Conservation (phyloP, 139 green algal species). For the Chlorella sp. region DNA sequence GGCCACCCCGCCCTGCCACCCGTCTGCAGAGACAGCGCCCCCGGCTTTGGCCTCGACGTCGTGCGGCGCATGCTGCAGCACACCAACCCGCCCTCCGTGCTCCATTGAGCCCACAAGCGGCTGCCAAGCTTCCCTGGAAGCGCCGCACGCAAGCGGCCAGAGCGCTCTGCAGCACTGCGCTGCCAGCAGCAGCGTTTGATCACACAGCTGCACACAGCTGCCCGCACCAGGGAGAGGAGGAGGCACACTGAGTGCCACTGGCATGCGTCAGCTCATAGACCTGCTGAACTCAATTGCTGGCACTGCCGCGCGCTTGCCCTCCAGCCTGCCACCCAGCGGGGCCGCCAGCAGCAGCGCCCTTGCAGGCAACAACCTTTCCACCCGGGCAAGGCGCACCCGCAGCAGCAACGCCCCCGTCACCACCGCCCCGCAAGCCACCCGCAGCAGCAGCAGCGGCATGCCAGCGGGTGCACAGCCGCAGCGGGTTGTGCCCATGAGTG, state of each 20-base stretch:
- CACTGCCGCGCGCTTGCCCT: background rate
- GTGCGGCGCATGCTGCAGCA: conserved; percentile 72
- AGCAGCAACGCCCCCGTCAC: background rate
- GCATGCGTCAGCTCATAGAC: conserved; percentile 13
- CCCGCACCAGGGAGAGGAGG: background rate
- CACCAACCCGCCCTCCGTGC: conserved; percentile 66
- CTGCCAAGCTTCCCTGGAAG: no score
- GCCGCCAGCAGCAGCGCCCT: background rate
- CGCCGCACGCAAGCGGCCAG: background rate
- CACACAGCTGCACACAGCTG: background rate
- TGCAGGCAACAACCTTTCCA: background rate
- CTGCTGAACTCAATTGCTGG: conserved; percentile 19
- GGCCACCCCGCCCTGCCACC: background rate
- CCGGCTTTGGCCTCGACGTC: conserved; percentile 62
- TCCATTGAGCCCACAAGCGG: conserved; percentile 42
- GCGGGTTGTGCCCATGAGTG: background rate
- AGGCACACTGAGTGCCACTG: background rate
- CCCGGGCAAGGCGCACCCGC: background rate
- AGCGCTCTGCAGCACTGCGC: background rate
- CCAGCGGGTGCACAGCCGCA: background rate
- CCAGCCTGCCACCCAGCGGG: background rate
- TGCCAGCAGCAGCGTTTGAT: background rate
- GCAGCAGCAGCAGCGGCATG: background rate
- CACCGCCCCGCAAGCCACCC: background rate
- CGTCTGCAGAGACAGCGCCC: conserved; percentile 39